A percentile compares a stretch with the other conserved stretches of the same genome.
Conservation (phyloP, 23 red algal species). For the Cyanidium caldarium region DNA sequence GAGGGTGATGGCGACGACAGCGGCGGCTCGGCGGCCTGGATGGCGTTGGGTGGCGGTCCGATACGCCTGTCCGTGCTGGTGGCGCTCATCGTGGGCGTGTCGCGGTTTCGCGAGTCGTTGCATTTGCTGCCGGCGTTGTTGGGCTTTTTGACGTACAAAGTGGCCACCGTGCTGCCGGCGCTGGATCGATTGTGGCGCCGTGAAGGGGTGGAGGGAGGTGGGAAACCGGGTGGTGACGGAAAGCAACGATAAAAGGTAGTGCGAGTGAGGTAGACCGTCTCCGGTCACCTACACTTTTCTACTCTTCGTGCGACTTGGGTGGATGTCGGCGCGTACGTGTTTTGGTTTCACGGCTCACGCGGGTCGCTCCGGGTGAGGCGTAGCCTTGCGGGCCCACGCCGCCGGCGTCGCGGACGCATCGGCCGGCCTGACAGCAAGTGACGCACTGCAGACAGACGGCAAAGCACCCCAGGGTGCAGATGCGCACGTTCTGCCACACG, state of each 20-base stretch:
- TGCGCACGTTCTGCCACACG: neutral
- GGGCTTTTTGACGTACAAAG: conserved; percentile 71
- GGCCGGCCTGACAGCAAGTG: neutral
- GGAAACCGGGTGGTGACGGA: too few relatives aligned
- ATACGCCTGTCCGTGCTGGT: conserved; percentile 31
- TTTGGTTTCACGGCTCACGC: too few relatives aligned
- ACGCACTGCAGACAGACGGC: neutral
- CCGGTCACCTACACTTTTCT: too few relatives aligned
- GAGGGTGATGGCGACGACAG: neutral
- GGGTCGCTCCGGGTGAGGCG: too few relatives aligned
- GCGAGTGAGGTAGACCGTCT: too few relatives aligned
- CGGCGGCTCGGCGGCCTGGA: neutral
- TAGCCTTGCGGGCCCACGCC: too few relatives aligned
- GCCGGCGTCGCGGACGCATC: neutral
- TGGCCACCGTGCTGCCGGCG: conserved; percentile 38
- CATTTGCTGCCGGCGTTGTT: conserved; percentile 44
- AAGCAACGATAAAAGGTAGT: too few relatives aligned
- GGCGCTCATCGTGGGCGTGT: conserved; percentile 16
- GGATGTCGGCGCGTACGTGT: too few relatives aligned
- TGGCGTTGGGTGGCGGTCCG: conserved; percentile 18
- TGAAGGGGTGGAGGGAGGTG: too few relatives aligned
- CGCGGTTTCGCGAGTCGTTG: conserved; percentile 21
- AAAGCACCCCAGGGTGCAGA: neutral
- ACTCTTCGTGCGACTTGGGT: too few relatives aligned
- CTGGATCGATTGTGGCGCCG: neutral